phyloP scores from a whole-genome alignment of 2,329 filamentous ascomycete genomes.

The Penicillium sp. region DNA sequence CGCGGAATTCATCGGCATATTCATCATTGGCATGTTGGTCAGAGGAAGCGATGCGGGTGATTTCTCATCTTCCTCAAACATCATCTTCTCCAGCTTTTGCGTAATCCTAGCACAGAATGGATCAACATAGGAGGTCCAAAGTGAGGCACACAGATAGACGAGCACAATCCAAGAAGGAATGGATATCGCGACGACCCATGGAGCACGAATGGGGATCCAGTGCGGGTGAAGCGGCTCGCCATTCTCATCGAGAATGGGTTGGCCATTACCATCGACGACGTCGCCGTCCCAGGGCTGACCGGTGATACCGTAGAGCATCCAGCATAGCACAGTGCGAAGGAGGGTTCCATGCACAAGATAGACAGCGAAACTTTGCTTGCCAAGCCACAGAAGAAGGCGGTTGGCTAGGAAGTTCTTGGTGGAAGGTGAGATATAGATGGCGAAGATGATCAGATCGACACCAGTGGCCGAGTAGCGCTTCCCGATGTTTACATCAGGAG shows the following conservation, averaged over 20 bases:
- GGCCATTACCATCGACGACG: conserved; percentile 20
- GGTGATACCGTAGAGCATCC: conserved; percentile 58
- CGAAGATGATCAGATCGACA: conserved; percentile 54
- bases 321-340: conserved; percentile 55
- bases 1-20: conserved; percentile 7
- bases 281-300: conserved; percentile 48
- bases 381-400: conserved; percentile 57
- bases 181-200: conserved; percentile 47
- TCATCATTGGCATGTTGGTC: conserved; percentile 33
- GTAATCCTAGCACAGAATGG: conserved; percentile 54
- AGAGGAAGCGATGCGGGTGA: conserved; percentile 26
- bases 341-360: conserved; percentile 60
- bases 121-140: conserved; percentile 59
- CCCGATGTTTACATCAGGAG: conserved; percentile 48
- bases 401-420: conserved; percentile 56
- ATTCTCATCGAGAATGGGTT: conserved; percentile 39
- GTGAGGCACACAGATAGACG: conserved; percentile 53
- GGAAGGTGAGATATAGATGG: conserved; percentile 56
- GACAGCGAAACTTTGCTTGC: conserved; percentile 59
- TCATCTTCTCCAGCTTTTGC: conserved; percentile 52
- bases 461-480: conserved; percentile 55
- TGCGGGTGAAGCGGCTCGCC: conserved; percentile 44
- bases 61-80: conserved; percentile 53
- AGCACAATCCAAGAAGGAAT: conserved; percentile 53
- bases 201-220: conserved; percentile 49